Evolutionary conservation across 306 rosid species (phyloP).

Genomic region (Cicer arietinum): DNA sequence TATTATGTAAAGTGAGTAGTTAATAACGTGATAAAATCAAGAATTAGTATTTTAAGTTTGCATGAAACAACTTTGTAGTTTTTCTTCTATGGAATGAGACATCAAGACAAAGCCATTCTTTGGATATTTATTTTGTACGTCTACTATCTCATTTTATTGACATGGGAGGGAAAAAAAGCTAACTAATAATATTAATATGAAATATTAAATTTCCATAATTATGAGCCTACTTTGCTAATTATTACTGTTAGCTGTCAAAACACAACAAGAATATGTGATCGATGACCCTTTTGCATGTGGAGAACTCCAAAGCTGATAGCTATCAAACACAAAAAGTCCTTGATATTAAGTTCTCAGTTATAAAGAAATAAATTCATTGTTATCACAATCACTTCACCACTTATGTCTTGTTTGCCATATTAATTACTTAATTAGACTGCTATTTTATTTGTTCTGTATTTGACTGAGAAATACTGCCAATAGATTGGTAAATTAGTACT

Average conservation of each 20-base stretch:
- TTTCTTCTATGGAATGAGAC: too few species aligned
- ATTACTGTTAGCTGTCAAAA: background rate
- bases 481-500: slow-evolving; percentile 13
- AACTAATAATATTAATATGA: background rate
- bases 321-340: background rate
- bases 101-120: too few species aligned
- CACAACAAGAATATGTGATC: background rate
- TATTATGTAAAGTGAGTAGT: too few species aligned
- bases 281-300: background rate
- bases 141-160: too few species aligned
- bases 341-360: too few species aligned
- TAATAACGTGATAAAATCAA: too few species aligned
- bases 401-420: background rate
- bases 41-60: too few species aligned
- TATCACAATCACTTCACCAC: slow-evolving; percentile 16
- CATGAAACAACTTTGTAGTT: too few species aligned
- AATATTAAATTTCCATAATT: background rate
- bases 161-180: background rate
- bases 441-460: slow-evolving; percentile 5
- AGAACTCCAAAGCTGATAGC: background rate
- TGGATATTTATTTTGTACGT: too few species aligned
- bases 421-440: background rate
- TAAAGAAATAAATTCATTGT: background rate
- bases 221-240: background rate
- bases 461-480: slow-evolving; percentile 8